Percentiles rank a stretch among this genome's conserved stretches.
Conservation (phyloP, 116 monocot genomes). For the Papilionanthe hybrid region DNA sequence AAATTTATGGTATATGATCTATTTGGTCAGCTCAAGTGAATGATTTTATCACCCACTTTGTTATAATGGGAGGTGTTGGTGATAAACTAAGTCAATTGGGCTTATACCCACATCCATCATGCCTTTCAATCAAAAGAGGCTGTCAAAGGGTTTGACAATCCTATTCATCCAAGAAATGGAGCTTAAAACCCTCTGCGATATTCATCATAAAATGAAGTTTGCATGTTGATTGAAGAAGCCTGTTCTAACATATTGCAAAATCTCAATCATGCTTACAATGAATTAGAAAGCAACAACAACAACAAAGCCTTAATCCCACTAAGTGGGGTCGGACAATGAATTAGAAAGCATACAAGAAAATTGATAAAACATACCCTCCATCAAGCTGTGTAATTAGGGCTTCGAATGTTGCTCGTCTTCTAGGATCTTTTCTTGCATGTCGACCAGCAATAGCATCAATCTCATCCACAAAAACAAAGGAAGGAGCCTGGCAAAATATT, state of each 20-base stretch:
- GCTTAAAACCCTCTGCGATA: not conserved
- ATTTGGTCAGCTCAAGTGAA: no score
- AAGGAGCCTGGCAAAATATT: slow-evolving; percentile 57
- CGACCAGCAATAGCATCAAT: slow-evolving; percentile 93
- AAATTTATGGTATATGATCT: no score
- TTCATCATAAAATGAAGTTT: not conserved
- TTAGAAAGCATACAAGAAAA: not conserved
- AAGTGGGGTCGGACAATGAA: no score
- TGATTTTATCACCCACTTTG: no score
- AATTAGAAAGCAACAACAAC: no score
- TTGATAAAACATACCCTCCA: slow-evolving; percentile 61
- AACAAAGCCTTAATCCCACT: not conserved
- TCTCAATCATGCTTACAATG: not conserved
- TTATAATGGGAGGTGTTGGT: no score
- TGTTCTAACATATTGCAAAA: not conserved
- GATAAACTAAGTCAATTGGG: no score
- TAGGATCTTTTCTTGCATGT: slow-evolving; percentile 77
- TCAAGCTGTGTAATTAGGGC: slow-evolving; percentile 80
- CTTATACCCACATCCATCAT: no score
- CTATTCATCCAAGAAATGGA: not conserved
- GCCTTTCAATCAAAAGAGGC: no score
- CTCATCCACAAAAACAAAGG: slow-evolving; percentile 89
- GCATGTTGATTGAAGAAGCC: not conserved
- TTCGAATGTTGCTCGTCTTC: slow-evolving; percentile 78
- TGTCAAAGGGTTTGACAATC: not conserved